Base-by-base conservation (phyloP, 179 eudicot genomes). In the Spergularia azorica region DNA sequence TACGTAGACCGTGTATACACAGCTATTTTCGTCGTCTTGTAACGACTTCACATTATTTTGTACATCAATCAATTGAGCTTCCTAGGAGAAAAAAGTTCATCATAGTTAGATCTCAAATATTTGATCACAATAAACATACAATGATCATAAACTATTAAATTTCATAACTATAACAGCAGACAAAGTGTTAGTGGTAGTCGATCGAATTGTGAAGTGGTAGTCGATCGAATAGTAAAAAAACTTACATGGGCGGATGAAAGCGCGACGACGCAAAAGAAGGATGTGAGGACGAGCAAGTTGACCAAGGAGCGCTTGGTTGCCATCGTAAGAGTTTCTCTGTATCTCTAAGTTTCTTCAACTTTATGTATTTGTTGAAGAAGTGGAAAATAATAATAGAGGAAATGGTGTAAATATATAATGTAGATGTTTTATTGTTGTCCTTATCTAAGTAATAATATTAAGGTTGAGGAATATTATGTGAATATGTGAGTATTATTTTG, bases 1-100 rank as follows among this genome's bases (percentile, higher is more conserved):
- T 0, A 87, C 50, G 83, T 89, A 91, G 3, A 83, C 84, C 6
- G 92, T 87, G 90, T 89, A 91, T 38, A 93, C 97, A 67, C 97
- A 93, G 1, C 81, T 84, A 13, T 63, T 58, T 1, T 56, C 76
- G 16, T 70, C 79, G 13, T 21, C 20, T 26, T 48, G 50, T 71
- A 71, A 15, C 65, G 55, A 5, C 10, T n/a, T 72, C 5, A 17
- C 17, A 4, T 41, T 26, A 72, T 58, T 17, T 58, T 58, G 26
- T 58, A 6, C 36, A 12, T 41, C 6, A 0, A 10, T 72, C 17
- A n/a, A 57, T 41, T 58, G 63, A 8, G 50, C 51, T 0, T 15
- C 39, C 72, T 69, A 50, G 9, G 69, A 65, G 51, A 65, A 14
- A 38, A 26, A 63, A 10, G 0, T 56, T 56, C 16, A 11, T 56